A percentile compares a stretch with the other conserved stretches of the same genome.
These are phyloP conservation scores for Hypoxylon sp. DNA, from an alignment of 2,329 filamentous ascomycete species.

Conservation along the genomic window DNA sequence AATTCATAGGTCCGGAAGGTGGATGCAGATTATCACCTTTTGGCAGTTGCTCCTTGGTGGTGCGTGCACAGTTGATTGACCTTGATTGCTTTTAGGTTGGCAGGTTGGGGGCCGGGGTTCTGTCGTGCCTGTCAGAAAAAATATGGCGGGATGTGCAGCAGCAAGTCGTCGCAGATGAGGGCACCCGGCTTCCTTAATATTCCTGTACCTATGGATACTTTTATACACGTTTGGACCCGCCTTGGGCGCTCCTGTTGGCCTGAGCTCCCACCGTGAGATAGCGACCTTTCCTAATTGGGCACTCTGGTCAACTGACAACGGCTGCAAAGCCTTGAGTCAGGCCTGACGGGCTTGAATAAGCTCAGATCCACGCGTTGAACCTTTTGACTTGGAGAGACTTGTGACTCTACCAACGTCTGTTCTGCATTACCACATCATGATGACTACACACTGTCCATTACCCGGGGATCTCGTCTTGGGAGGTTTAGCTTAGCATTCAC, in stretches of 20 bases:
- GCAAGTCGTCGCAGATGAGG: conserved; percentile 46
- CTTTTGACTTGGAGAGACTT: conserved; percentile 29
- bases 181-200: conserved; percentile 48
- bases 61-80: conserved; percentile 36
- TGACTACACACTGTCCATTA: conserved; percentile 17
- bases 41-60: conserved; percentile 23
- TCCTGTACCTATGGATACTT: conserved; percentile 49
- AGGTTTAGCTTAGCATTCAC: conserved; percentile 6
- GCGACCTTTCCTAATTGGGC: conserved; percentile 41
- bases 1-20: conserved; percentile 25
- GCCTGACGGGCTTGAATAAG: conserved; percentile 38
- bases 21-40: conserved; percentile 33
- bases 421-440: conserved; percentile 42
- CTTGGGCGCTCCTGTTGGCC: conserved; percentile 42
- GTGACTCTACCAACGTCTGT: conserved; percentile 24
- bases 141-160: conserved; percentile 45
- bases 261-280: conserved; percentile 40
- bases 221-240: conserved; percentile 48
- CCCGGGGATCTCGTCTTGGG: not conserved
- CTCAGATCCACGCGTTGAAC: conserved; percentile 42
- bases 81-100: conserved; percentile 30
- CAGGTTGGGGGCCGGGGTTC: conserved; percentile 28
- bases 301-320: conserved; percentile 30
- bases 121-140: conserved; percentile 43
- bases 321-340: conserved; percentile 38